A percentile compares a stretch with the other conserved stretches of the same genome.
phyloP scores from a whole-genome alignment of 768 basidiomycete genomes.

The Nevesoporus exiguus region DNA sequence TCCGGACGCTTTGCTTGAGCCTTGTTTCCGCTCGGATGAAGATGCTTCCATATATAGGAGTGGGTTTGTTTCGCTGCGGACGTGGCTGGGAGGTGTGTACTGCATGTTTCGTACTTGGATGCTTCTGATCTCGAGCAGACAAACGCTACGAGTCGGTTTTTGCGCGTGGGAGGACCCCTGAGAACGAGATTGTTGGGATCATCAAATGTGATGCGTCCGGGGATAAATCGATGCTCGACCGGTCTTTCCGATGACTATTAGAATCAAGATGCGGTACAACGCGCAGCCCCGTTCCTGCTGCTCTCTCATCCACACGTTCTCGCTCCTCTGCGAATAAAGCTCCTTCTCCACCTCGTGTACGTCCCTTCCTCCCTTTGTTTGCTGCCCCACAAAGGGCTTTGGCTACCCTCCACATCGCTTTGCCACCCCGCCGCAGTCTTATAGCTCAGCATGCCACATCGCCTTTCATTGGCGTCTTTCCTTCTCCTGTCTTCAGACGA shows the following conservation, averaged over 20 bases:
- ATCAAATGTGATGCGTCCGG: conserved; percentile 11
- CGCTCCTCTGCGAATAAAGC: conserved; percentile 6
- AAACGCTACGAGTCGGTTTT: neutral
- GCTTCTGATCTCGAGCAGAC: neutral
- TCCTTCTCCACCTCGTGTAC: conserved; percentile 3
- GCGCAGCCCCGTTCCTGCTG: conserved; percentile 1
- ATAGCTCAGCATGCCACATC: conserved; percentile 20
- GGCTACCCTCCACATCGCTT: conserved; percentile 20
- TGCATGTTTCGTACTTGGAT: neutral
- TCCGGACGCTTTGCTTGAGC: too few species aligned
- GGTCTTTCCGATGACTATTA: conserved; percentile 16
- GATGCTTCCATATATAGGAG: neutral
- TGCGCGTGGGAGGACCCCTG: neutral
- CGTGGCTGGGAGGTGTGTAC: neutral
- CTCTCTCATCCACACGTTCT: neutral
- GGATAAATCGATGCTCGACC: conserved; percentile 1
- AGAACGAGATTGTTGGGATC: conserved; percentile 9
- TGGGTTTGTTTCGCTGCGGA: neutral
- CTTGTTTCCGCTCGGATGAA: neutral
- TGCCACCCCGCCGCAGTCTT: conserved; percentile 17
- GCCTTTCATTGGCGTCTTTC: conserved; percentile 12
- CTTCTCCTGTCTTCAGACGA: conserved; percentile 12
- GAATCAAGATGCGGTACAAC: conserved; percentile 9
- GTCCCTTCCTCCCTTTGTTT: conserved; percentile 21
- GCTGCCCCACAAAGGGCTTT: conserved; percentile 25